Evolutionary conservation across 1,284 basidiomycete species (phyloP).

Genomic region (Sparassis latifolia): DNA sequence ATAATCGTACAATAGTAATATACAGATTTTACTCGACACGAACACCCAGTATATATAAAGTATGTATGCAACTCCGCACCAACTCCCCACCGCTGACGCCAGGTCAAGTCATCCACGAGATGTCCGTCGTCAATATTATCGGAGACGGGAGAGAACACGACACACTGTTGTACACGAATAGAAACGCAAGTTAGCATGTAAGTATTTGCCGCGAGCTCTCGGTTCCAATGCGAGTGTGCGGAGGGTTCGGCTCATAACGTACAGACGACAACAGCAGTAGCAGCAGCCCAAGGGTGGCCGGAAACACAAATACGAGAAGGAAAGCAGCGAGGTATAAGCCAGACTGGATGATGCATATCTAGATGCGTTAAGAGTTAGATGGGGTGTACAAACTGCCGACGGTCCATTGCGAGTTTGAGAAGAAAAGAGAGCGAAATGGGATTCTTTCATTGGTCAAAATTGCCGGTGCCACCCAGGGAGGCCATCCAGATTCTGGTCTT

Average conservation of each 20-base stretch:
- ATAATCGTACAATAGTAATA: constrained; percentile 5
- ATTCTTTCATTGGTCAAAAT: constrained; percentile 20
- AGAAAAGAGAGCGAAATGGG: not conserved
- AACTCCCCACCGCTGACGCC: not conserved
- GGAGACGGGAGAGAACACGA: not conserved
- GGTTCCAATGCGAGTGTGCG: too few species aligned
- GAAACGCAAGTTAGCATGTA: not conserved
- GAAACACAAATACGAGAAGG: constrained; percentile 1
- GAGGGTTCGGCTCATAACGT: not conserved
- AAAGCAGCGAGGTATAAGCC: constrained; percentile 9
- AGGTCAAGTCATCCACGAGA: not conserved
- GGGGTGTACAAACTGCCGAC: not conserved
- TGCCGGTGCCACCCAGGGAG: constrained; percentile 32
- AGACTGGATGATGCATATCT: constrained; percentile 9
- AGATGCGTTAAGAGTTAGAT: constrained; percentile 3
- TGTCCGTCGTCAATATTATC: not conserved
- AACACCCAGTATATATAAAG: not conserved
- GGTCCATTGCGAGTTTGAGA: not conserved
- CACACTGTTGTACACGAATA: constrained; percentile 5
- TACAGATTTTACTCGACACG: not conserved
- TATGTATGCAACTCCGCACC: not conserved
- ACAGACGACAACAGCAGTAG: constrained; percentile 5
- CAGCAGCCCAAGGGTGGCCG: not conserved
- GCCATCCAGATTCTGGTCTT: constrained; percentile 82
- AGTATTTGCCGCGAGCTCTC: too few species aligned